Conservation (phyloP, 129 eudicot species). For the Pittosporum tobira region DNA sequence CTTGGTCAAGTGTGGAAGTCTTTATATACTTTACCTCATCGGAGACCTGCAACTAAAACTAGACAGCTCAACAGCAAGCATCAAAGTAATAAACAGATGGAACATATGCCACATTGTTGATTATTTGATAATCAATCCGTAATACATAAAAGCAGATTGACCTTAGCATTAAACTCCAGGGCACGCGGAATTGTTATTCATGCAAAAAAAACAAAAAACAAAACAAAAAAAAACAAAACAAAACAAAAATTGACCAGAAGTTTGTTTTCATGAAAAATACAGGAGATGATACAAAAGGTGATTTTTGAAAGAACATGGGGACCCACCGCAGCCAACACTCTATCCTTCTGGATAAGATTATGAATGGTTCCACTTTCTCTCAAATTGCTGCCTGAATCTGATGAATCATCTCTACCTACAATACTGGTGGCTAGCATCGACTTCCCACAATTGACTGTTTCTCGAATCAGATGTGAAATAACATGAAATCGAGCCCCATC, state of each 20-base stretch:
- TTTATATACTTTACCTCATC: constrained; percentile 74
- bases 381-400: constrained; percentile 43
- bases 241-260: no score
- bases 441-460: constrained; percentile 87
- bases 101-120: no score
- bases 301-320: constrained; percentile 4
- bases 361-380: constrained; percentile 60
- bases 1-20: constrained; percentile 40
- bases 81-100: neutral
- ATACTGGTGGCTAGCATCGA: constrained; percentile 72
- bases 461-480: constrained; percentile 75
- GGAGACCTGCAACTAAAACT: constrained; percentile 36
- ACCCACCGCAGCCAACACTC: constrained; percentile 72
- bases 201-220: neutral
- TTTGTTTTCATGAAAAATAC: neutral
- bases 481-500: constrained; percentile 95
- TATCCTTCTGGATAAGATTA: constrained; percentile 86
- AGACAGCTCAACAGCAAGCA: constrained; percentile 6
- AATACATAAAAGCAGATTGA: no score
- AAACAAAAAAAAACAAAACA: neutral
- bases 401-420: constrained; percentile 49
- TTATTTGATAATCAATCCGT: no score
- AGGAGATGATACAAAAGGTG: neutral
- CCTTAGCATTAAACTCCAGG: no score
- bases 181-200: no score